These are phyloP conservation scores for Salix udensis DNA, from an alignment of 345 rosid genomes.

Conservation along the genomic window DNA sequence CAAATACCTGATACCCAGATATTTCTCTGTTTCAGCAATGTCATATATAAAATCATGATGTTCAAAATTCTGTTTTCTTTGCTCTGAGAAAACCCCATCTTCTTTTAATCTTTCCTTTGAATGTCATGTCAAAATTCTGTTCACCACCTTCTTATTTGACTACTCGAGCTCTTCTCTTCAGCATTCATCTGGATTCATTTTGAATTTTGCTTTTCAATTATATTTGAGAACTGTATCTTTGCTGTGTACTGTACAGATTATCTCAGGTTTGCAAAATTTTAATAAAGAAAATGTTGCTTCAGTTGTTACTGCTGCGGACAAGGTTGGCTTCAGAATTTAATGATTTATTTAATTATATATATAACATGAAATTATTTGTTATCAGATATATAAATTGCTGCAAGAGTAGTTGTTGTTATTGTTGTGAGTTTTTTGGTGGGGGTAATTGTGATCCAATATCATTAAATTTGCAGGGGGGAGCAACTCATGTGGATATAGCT, in stretches of 20 bases:
- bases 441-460: background rate
- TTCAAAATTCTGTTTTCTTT: too few species aligned
- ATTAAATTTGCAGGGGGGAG: conserved; percentile 47
- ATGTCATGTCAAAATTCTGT: too few species aligned
- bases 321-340: conserved; percentile 37
- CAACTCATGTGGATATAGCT: conserved; percentile 67
- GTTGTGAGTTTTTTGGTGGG: background rate
- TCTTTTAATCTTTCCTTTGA: too few species aligned
- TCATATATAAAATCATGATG: background rate
- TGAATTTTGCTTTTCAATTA: too few species aligned
- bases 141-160: too few species aligned
- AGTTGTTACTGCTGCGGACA: conserved; percentile 59
- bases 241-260: conserved; percentile 29
- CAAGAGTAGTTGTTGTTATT: background rate
- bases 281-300: conserved; percentile 51
- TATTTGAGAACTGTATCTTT: background rate
- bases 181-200: too few species aligned
- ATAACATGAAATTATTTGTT: too few species aligned
- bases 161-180: too few species aligned
- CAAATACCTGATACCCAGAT: too few species aligned
- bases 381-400: too few species aligned
- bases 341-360: too few species aligned
- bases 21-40: background rate
- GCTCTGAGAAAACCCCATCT: too few species aligned
- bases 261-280: conserved; percentile 54